A percentile compares a stretch with the other conserved stretches of the same genome.
These are phyloP conservation scores for Aaosphaeria arxii DNA, from an alignment of 2,329 filamentous ascomycete species.

Conservation along the genomic window DNA sequence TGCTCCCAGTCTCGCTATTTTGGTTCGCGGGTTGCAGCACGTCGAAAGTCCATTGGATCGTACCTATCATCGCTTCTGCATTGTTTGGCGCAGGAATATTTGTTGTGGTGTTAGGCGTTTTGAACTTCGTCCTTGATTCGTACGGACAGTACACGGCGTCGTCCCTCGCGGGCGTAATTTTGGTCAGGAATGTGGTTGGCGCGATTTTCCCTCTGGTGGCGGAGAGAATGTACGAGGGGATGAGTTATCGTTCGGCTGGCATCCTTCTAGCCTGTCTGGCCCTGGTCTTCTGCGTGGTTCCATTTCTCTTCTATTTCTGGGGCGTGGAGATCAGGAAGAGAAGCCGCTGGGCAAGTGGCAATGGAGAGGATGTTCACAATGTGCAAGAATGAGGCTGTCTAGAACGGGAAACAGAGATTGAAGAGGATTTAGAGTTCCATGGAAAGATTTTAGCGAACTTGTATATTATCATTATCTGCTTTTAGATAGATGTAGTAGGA, in stretches of 20 bases:
- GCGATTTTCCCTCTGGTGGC: constrained; percentile 28
- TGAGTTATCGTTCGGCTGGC: constrained; percentile 38
- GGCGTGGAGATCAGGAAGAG: background rate
- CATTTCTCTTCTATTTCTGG: background rate
- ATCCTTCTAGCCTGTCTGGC: constrained; percentile 39
- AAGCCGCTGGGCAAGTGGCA: background rate
- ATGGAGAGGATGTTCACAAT: background rate
- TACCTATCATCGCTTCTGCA: constrained; percentile 11
- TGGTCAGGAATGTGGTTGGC: constrained; percentile 16
- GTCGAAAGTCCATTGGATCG: constrained; percentile 8
- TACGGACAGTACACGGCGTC: constrained; percentile 11
- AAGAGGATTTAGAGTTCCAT: no score
- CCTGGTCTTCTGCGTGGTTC: constrained; percentile 19
- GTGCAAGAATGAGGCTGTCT: no score
- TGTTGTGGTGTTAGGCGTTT: constrained; percentile 17
- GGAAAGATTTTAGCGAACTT: no score
- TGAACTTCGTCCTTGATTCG: constrained; percentile 16
- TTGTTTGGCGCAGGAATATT: constrained; percentile 16
- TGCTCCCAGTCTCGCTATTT: constrained; percentile 21
- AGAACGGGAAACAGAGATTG: no score
- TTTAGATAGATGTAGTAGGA: no score
- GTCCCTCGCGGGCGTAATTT: constrained; percentile 10
- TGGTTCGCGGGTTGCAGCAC: constrained; percentile 16
- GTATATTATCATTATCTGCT: no score
- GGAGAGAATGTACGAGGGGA: constrained; percentile 23